A percentile compares a stretch with the other conserved stretches of the same genome.
These are phyloP conservation scores for Euclidium syriacum DNA, from an alignment of 345 rosid genomes.

Conservation along the genomic window DNA sequence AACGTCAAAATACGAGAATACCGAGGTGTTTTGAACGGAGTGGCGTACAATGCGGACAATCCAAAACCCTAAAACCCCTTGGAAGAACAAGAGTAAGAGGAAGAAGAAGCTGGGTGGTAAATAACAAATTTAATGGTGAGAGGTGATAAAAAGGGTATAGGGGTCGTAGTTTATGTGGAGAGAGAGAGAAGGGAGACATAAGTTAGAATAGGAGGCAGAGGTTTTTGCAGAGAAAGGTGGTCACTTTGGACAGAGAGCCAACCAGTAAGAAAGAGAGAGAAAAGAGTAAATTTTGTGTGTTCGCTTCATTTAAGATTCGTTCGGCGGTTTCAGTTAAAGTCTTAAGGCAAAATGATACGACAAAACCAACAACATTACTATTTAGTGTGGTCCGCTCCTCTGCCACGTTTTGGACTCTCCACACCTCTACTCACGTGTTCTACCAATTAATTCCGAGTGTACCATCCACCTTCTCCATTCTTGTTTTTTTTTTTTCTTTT, in stretches of 20 bases:
- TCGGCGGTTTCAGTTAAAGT: constrained; percentile 42
- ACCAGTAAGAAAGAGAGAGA: constrained; percentile 13
- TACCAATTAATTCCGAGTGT: not conserved
- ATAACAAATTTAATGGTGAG: constrained; percentile 37
- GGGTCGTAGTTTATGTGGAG: constrained; percentile 13
- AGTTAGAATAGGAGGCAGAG: constrained; percentile 9
- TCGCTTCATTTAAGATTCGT: constrained; percentile 34
- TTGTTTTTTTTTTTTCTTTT: no score
- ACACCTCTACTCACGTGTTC: constrained; percentile 28
- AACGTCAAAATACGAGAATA: constrained; percentile 42
- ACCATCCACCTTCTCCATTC: not conserved
- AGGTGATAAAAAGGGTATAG: constrained; percentile 26
- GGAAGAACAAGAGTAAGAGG: constrained; percentile 5
- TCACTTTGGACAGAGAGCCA: constrained; percentile 47
- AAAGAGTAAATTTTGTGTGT: not conserved
- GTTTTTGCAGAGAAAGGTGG: constrained; percentile 34
- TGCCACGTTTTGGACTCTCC: constrained; percentile 15
- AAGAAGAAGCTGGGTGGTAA: constrained; percentile 36
- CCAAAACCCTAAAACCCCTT: constrained; percentile 31
- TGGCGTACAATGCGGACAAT: constrained; percentile 49
- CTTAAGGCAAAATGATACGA: no score
- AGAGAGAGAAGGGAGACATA: constrained; percentile 18
- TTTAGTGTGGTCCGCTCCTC: constrained; percentile 29
- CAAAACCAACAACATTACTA: not conserved
- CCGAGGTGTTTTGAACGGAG: constrained; percentile 32